phyloP scores from a whole-genome alignment of 2,329 filamentous ascomycete genomes.

The Monosporascus sp. region DNA sequence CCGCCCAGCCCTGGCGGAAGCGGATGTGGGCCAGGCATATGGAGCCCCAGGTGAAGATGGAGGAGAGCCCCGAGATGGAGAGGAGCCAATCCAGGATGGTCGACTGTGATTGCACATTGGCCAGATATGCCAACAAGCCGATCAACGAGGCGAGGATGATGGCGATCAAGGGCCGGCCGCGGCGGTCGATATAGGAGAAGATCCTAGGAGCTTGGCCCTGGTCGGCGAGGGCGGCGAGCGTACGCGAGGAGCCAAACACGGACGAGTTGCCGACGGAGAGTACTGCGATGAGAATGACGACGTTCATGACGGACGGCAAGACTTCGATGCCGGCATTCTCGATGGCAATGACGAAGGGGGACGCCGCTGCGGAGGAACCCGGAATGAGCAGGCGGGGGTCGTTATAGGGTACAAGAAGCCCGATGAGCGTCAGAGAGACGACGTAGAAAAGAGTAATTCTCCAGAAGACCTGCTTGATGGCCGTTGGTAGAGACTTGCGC shows the following conservation, averaged over 20 bases:
- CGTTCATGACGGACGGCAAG: constrained; percentile 86
- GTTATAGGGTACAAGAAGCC: constrained; percentile 73
- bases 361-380: constrained; percentile 61
- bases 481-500: constrained; percentile 74
- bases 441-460: constrained; percentile 88
- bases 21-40: constrained; percentile 91
- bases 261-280: constrained; percentile 88
- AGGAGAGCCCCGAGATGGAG: constrained; percentile 66
- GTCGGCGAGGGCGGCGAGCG: constrained; percentile 82
- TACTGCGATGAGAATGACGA: constrained; percentile 87
- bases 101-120: constrained; percentile 54
- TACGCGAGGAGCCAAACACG: constrained; percentile 86
- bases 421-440: constrained; percentile 73
- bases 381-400: constrained; percentile 58
- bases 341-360: constrained; percentile 92
- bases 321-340: constrained; percentile 72
- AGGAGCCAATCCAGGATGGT: constrained; percentile 76
- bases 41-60: constrained; percentile 74
- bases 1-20: constrained; percentile 76
- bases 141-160: constrained; percentile 63
- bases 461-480: constrained; percentile 94
- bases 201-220: constrained; percentile 76
- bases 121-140: constrained; percentile 74
- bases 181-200: constrained; percentile 75
- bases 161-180: constrained; percentile 72